A percentile compares a stretch with the other conserved stretches of the same genome.
These are phyloP conservation scores for Saccharomycopsis synnaedendra DNA, from an alignment of 805 yeast genomes.

Conservation along the genomic window DNA sequence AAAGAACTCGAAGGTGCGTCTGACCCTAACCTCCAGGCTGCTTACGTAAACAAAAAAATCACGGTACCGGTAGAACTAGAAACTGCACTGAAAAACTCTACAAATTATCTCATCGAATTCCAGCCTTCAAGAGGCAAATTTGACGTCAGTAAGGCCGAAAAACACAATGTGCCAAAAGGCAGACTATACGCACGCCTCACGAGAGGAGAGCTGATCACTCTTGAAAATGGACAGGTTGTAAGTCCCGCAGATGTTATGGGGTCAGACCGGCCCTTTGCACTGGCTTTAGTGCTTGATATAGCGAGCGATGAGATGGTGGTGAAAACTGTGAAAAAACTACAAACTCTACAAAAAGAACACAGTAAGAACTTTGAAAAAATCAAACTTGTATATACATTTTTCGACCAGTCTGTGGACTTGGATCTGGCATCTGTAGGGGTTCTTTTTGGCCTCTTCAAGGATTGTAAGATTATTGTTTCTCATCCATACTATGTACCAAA, in stretches of 20 bases:
- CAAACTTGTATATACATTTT: slow-evolving; percentile 60
- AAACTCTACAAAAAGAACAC: no score
- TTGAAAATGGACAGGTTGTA: slow-evolving; percentile 48
- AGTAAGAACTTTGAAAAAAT: slow-evolving; percentile 21
- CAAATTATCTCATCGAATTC: slow-evolving; percentile 60
- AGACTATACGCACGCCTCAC: slow-evolving; percentile 46
- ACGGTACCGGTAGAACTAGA: slow-evolving; percentile 13
- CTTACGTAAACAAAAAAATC: slow-evolving; percentile 26
- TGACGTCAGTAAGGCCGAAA: slow-evolving; percentile 49
- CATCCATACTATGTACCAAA: slow-evolving; percentile 58
- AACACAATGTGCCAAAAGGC: slow-evolving; percentile 61
- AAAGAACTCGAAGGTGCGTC: slow-evolving; percentile 16
- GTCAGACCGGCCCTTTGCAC: slow-evolving; percentile 43
- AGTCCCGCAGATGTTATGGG: slow-evolving; percentile 66
- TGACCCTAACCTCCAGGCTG: slow-evolving; percentile 27
- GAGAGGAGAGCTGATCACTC: slow-evolving; percentile 43
- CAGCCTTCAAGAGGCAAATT: slow-evolving; percentile 71
- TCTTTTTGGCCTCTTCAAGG: no score
- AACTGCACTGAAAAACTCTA: slow-evolving; percentile 26
- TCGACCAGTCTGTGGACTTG: slow-evolving; percentile 39
- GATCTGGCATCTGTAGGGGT: no score
- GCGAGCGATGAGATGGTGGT: slow-evolving; percentile 41
- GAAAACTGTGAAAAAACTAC: slow-evolving; percentile 18
- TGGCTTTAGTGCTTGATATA: slow-evolving; percentile 61
- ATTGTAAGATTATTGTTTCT: slow-evolving; percentile 51